These are phyloP conservation scores for Vigna nakashimae DNA, from an alignment of 306 rosid species.

Conservation along the genomic window DNA sequence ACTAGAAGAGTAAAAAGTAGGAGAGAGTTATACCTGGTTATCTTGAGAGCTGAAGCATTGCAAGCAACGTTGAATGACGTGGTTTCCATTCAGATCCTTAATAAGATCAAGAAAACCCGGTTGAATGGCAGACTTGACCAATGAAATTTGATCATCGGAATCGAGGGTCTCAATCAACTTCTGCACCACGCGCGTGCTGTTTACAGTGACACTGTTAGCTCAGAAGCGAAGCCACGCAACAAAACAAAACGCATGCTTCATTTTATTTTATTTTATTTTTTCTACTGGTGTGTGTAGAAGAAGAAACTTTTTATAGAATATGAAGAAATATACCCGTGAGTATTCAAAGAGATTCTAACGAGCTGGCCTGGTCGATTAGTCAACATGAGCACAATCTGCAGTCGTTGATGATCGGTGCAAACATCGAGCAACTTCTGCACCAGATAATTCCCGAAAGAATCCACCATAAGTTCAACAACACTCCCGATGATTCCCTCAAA, in stretches of 20 bases:
- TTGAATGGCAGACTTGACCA: constrained; percentile 62
- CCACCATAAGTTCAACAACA: constrained; percentile 68
- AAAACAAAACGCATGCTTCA: constrained; percentile 4
- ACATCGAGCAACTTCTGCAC: constrained; percentile 77
- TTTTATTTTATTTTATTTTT: no score
- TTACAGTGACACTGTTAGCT: constrained; percentile 20
- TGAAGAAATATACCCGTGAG: constrained; percentile 57
- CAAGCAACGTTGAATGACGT: constrained; percentile 75
- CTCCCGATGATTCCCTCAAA: constrained; percentile 59
- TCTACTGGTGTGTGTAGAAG: neutral
- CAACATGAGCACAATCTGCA: constrained; percentile 57
- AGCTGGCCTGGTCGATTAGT: constrained; percentile 65
- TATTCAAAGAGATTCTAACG: constrained; percentile 63
- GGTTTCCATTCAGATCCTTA: constrained; percentile 72
- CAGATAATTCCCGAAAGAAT: constrained; percentile 85
- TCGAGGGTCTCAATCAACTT: constrained; percentile 73
- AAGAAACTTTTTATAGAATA: neutral
- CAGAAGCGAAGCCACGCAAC: neutral
- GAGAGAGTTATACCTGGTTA: constrained; percentile 55
- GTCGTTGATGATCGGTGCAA: constrained; percentile 61
- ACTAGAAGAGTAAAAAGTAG: neutral
- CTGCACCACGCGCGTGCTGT: constrained; percentile 81
- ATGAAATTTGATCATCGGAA: constrained; percentile 42
- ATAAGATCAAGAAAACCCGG: constrained; percentile 71
- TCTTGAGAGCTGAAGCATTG: constrained; percentile 61